phyloP scores from a whole-genome alignment of 208 protist genomes.

The Leptomonas pyrrhocoris region DNA sequence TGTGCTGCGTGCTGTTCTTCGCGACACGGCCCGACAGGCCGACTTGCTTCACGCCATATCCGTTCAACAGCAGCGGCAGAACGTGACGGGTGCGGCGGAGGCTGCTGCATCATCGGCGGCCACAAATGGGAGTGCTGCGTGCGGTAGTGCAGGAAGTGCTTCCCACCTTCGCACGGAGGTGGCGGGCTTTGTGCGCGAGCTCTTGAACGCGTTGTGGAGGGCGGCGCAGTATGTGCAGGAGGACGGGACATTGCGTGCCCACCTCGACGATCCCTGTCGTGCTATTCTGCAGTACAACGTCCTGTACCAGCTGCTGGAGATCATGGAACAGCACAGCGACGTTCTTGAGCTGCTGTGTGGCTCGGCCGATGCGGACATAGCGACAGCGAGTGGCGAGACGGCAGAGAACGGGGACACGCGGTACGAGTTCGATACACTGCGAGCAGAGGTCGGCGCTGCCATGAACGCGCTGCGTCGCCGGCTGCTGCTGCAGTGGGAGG shows the following conservation, averaged over 20 bases:
- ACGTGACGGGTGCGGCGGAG: background rate
- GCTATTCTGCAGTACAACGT: slow-evolving; percentile 57
- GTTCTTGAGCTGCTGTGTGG: slow-evolving; percentile 24
- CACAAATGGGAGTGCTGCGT: background rate
- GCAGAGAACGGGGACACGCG: background rate
- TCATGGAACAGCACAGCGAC: slow-evolving; percentile 36
- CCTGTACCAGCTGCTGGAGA: slow-evolving; percentile 44
- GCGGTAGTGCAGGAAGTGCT: background rate
- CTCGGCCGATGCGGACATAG: background rate
- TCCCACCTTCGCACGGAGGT: slow-evolving; percentile 16
- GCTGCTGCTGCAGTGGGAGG: slow-evolving; percentile 25
- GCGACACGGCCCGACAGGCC: slow-evolving; percentile 54
- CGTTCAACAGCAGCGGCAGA: slow-evolving; percentile 25
- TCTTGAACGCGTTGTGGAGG: slow-evolving; percentile 51
- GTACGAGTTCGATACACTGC: slow-evolving; percentile 17
- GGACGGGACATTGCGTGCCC: slow-evolving; percentile 28
- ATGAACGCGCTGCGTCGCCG: slow-evolving; percentile 22
- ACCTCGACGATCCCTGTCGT: slow-evolving; percentile 61
- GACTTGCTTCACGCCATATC: slow-evolving; percentile 51
- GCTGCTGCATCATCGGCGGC: background rate
- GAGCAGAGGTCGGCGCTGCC: slow-evolving; percentile 9
- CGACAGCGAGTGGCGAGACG: background rate
- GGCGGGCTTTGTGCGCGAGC: slow-evolving; percentile 12
- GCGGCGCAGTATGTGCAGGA: slow-evolving; percentile 27
- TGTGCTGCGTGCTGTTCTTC: slow-evolving; percentile 42